phyloP scores from a whole-genome alignment of 192 early-diverging fungal genomes.

The Umbelopsis isabellina region DNA sequence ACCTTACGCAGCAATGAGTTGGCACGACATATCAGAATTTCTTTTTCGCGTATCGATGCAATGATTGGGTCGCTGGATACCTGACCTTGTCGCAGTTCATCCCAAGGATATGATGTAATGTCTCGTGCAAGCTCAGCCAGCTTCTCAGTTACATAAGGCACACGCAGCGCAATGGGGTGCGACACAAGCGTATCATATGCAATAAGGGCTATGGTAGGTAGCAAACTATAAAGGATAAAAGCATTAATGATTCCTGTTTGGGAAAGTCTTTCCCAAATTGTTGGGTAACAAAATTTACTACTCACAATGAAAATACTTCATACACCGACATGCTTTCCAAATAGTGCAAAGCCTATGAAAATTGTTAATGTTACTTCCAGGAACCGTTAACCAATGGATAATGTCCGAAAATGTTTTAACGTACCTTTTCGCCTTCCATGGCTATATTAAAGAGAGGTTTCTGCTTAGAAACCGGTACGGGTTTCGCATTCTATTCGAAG shows the following conservation, averaged over 20 bases:
- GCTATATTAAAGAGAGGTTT: slow-evolving; percentile 79
- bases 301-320: slow-evolving; percentile 60
- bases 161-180: slow-evolving; percentile 54
- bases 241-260: neutral
- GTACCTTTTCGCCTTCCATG: slow-evolving; percentile 76
- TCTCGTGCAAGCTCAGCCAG: slow-evolving; percentile 38
- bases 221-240: slow-evolving; percentile 49
- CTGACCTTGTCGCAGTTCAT: slow-evolving; percentile 42
- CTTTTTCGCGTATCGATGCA: slow-evolving; percentile 42
- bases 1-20: slow-evolving; percentile 62
- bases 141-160: slow-evolving; percentile 46
- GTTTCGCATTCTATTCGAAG: neutral
- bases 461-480: slow-evolving; percentile 48
- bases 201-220: slow-evolving; percentile 76
- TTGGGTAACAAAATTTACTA: neutral
- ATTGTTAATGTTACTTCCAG: slow-evolving; percentile 25
- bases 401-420: neutral
- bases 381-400: neutral
- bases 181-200: slow-evolving; percentile 72
- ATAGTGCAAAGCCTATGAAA: slow-evolving; percentile 57
- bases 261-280: no score
- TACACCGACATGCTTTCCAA: slow-evolving; percentile 61
- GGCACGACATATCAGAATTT: slow-evolving; percentile 52
- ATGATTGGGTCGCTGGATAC: slow-evolving; percentile 41
- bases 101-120: slow-evolving; percentile 51